phyloP scores from a whole-genome alignment of 306 rosid species.

The Prunus salicina region DNA sequence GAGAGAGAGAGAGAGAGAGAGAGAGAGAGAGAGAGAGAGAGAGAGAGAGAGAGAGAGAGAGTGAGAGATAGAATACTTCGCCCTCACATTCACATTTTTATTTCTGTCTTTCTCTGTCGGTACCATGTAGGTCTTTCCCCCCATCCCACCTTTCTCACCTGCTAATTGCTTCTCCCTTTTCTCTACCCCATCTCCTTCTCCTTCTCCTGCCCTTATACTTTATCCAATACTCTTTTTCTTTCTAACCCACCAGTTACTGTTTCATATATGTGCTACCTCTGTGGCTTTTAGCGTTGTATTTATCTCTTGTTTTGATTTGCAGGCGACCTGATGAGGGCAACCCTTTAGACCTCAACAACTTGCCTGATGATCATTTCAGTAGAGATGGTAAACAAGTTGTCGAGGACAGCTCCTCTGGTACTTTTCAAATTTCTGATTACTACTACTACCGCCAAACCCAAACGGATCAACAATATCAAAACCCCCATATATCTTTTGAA shows the following conservation, averaged over 20 bases:
- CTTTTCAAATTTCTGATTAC: not conserved
- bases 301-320: constrained; percentile 25
- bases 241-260: not conserved
- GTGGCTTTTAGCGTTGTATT: not conserved
- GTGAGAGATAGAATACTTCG: constrained; percentile 13
- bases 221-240: not conserved
- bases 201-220: not conserved
- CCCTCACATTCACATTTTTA: constrained; percentile 23
- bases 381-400: constrained; percentile 58
- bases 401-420: constrained; percentile 46
- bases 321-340: constrained; percentile 74
- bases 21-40: constrained; percentile 35
- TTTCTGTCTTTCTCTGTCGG: constrained; percentile 57
- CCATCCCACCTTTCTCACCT: constrained; percentile 20
- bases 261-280: not conserved
- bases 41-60: constrained; percentile 30
- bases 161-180: constrained; percentile 2
- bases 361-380: constrained; percentile 71
- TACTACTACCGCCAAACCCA: not conserved
- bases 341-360: constrained; percentile 90
- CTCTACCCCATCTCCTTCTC: constrained; percentile 4
- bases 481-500: not conserved
- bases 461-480: not conserved
- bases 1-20: too few relatives aligned
- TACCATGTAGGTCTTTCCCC: constrained; percentile 80